phyloP scores from a whole-genome alignment of 169 alveolate species.

The Eimeria necatrix region DNA sequence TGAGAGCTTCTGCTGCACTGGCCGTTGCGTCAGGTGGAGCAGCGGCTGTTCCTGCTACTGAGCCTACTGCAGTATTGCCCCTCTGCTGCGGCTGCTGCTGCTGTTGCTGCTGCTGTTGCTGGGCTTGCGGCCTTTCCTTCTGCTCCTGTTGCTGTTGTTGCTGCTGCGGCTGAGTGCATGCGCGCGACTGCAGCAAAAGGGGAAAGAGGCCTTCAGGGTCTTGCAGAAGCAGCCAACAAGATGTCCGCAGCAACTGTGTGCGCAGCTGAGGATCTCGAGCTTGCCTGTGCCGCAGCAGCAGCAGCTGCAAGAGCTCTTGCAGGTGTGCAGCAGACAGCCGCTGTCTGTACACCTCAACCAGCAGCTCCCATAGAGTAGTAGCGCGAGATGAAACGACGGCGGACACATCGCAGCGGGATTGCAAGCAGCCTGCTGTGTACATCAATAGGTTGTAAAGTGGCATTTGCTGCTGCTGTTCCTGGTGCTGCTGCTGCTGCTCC shows the following conservation, averaged over 20 bases:
- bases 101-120: constrained; percentile 25
- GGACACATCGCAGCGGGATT: constrained; percentile 26
- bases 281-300: constrained; percentile 8
- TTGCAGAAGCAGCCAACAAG: constrained; percentile 28
- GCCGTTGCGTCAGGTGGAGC: neutral
- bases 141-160: constrained; percentile 14
- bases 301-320: constrained; percentile 12
- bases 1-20: neutral
- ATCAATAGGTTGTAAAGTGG: constrained; percentile 5
- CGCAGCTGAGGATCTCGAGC: constrained; percentile 22
- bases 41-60: neutral
- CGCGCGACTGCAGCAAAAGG: neutral
- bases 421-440: constrained; percentile 14
- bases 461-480: constrained; percentile 17
- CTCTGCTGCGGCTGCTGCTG: constrained; percentile 12
- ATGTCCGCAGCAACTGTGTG: constrained; percentile 36
- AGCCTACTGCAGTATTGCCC: neutral
- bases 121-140: neutral
- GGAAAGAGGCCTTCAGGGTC: constrained; percentile 47
- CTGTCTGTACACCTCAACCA: constrained; percentile 38
- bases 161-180: neutral
- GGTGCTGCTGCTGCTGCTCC: constrained; percentile 22
- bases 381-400: neutral
- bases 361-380: constrained; percentile 17
- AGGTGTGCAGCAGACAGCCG: constrained; percentile 32